These are phyloP conservation scores for Orbilia ellipsospora DNA, from an alignment of 2,329 filamentous ascomycete genomes.

Conservation along the genomic window DNA sequence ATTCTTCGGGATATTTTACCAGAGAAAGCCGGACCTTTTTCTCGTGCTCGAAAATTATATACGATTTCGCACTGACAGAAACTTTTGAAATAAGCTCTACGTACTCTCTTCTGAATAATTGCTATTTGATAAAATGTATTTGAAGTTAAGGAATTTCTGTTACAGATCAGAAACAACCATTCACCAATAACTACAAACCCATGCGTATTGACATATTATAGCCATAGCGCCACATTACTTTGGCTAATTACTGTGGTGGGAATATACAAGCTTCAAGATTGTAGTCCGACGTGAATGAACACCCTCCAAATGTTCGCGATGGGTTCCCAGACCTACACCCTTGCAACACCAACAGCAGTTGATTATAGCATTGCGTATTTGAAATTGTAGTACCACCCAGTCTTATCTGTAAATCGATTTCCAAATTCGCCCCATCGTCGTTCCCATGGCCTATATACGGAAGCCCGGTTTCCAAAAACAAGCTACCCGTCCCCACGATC, in stretches of 20 bases:
- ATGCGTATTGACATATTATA: background rate
- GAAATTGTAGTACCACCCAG: conserved; percentile 9
- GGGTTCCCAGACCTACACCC: conserved; percentile 15
- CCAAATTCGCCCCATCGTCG: too few species aligned
- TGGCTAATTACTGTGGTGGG: background rate
- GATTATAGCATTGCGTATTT: conserved; percentile 12
- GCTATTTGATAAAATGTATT: too few species aligned
- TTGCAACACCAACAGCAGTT: conserved; percentile 9
- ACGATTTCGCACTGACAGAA: too few species aligned
- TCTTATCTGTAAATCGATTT: conserved; percentile 13
- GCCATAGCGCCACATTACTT: background rate
- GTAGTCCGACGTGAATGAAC: conserved; percentile 16
- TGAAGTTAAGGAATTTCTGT: too few species aligned
- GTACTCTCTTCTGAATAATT: too few species aligned
- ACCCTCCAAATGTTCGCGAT: conserved; percentile 21
- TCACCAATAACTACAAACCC: too few species aligned
- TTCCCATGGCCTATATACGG: too few species aligned
- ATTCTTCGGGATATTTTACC: background rate
- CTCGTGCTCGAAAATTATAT: too few species aligned
- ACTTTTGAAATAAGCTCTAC: too few species aligned
- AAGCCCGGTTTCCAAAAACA: too few species aligned
- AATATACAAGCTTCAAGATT: conserved; percentile 7
- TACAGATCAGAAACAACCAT: too few species aligned
- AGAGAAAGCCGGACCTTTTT: background rate
- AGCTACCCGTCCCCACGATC: too few species aligned